Evolutionary conservation across 495 filamentous ascomycete genomes (phyloP), one percentile per base, ranked within the genome.

Genomic region (Rhypophila decipiens): DNA sequence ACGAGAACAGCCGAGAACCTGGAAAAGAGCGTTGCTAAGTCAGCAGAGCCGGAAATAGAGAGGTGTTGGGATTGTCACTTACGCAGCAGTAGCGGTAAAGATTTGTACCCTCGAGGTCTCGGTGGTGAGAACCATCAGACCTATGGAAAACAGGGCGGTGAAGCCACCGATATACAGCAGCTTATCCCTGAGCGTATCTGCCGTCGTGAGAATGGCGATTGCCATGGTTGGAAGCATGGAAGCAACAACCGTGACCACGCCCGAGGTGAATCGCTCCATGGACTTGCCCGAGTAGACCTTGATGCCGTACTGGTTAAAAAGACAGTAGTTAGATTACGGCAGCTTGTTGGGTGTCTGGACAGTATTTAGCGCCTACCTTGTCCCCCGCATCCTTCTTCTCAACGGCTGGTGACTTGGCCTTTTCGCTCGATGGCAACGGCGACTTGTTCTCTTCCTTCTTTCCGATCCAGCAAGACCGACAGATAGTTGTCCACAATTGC

Each of bases 81-180:
- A 58, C 51, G 50, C 55, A 37, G 51, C 50, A 23, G 55, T 55
- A 13, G 51, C 55, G 9, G 44, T 51, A 42, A 58, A 58, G 42
- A 55, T 51, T 12, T 58, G 46, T 18, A 52, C 42, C 36, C 45
- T 39, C 33, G 51, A 55, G 5, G 47, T 49, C 17, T 37, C 50
- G 10, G 24, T 31, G 13, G 55, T 46, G 13, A 58, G 51, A 18
- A 22, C 23, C 47, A 55, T 55, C 44, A 58, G 31, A 24, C 55
- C 55, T 11, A 58, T 41, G n/a, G 51, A 46, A 33, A 58, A 58
- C 34, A 58, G 19, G 22, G 27, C 21, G 7, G 55, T 58, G 33
- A 58, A 54, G 7, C 51, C 47, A n/a, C 36, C 42, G 18, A 58
- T 54, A 19, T 48, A 58, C 10, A 46, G 38, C 2, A 58, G 37